phyloP scores from a whole-genome alignment of 2,329 filamentous ascomycete genomes.

The Pyricularia grisea region DNA sequence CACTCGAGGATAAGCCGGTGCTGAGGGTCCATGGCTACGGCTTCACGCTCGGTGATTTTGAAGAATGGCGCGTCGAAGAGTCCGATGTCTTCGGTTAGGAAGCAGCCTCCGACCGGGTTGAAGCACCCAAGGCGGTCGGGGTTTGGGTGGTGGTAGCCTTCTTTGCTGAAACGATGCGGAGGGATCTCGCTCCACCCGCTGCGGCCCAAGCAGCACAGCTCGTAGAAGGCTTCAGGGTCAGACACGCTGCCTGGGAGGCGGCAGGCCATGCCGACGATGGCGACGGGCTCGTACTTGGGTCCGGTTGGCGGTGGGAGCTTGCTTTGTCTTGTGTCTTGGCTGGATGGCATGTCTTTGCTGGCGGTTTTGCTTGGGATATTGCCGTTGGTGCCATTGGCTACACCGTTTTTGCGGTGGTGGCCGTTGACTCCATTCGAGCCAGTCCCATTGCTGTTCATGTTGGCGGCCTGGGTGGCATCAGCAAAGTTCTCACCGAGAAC shows the following conservation, averaged over 20 bases:
- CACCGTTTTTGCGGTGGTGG: not conserved
- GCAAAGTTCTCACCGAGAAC: not conserved
- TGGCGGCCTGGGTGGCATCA: not conserved
- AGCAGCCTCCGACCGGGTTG: conserved; percentile 22
- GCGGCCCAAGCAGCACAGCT: conserved; percentile 18
- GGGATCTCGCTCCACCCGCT: conserved; percentile 21
- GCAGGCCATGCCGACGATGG: conserved; percentile 23
- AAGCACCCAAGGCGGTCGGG: conserved; percentile 21
- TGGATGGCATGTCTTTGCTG: not conserved
- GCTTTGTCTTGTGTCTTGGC: not conserved
- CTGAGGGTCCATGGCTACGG: conserved; percentile 23
- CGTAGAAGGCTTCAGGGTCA: conserved; percentile 20
- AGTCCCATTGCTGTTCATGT: not conserved
- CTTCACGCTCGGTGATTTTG: conserved; percentile 24
- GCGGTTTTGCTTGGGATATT: not conserved
- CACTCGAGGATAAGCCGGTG: conserved; percentile 22
- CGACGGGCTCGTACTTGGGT: conserved; percentile 13
- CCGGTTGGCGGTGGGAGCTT: not conserved
- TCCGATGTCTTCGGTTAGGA: conserved; percentile 19
- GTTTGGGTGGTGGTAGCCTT: conserved; percentile 23
- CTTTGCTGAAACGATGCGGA: conserved; percentile 20
- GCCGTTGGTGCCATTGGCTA: not conserved
- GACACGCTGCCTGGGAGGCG: conserved; percentile 20
- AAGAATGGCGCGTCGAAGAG: conserved; percentile 24
- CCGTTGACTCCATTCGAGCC: not conserved